Percentiles rank a stretch among this genome's conserved stretches.
phyloP scores from a whole-genome alignment of 2,329 filamentous ascomycete species.

The Colletotrichum caudatum region DNA sequence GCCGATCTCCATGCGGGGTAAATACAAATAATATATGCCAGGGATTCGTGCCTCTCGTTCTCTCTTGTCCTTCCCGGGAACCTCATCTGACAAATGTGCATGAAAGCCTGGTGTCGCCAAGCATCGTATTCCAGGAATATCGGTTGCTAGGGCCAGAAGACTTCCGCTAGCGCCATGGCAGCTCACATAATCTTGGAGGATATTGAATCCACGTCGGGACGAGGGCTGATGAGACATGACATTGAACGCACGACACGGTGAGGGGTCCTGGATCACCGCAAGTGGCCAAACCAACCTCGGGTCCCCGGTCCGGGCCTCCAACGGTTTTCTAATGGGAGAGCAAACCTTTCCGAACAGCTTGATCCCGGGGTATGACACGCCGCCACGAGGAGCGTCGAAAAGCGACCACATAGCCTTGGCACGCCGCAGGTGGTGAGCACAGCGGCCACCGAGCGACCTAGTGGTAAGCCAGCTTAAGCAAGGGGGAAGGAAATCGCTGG shows the following conservation, averaged over 20 bases:
- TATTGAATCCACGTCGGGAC: background rate
- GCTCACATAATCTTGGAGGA: constrained; percentile 31
- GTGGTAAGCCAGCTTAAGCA: constrained; percentile 5
- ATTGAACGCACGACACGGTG: constrained; percentile 1
- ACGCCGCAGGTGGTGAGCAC: background rate
- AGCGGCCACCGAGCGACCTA: background rate
- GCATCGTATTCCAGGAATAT: constrained; percentile 29
- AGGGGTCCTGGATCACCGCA: background rate
- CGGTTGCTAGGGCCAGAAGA: background rate
- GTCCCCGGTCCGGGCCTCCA: constrained; percentile 4
- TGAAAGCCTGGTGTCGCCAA: constrained; percentile 7
- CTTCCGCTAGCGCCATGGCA: constrained; percentile 24
- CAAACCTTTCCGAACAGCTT: background rate
- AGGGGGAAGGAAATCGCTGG: constrained; percentile 10
- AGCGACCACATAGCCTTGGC: background rate
- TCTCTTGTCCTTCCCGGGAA: background rate
- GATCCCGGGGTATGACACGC: background rate
- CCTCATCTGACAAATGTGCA: background rate
- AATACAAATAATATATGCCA: constrained; percentile 4
- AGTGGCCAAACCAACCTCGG: background rate
- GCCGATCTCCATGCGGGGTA: background rate
- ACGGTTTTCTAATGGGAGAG: background rate
- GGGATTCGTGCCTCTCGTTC: background rate
- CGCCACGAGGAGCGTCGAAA: background rate
- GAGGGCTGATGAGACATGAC: background rate